Evolutionary conservation across 164 flowering plant species (phyloP).

Genomic region (Aristolochia contorta): DNA sequence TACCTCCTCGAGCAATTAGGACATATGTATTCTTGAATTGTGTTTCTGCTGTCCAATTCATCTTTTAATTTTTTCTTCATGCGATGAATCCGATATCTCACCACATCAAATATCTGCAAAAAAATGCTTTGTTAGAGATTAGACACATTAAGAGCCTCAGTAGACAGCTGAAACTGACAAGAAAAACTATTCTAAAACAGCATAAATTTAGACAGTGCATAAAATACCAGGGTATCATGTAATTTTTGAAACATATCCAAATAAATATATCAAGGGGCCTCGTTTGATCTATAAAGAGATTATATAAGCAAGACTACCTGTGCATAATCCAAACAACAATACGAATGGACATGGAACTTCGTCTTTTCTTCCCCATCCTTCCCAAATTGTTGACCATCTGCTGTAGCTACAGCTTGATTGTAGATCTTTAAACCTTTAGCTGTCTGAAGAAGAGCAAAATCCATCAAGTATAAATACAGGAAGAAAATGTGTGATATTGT

Average conservation of each 20-base stretch:
- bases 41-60: slow-evolving; percentile 80
- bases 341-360: slow-evolving; percentile 92
- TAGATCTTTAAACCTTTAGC: slow-evolving; percentile 80
- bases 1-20: slow-evolving; percentile 77
- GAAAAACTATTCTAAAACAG: background rate
- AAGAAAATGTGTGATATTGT: background rate
- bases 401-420: slow-evolving; percentile 75
- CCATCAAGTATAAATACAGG: background rate
- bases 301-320: slow-evolving; percentile 46
- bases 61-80: slow-evolving; percentile 91
- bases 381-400: slow-evolving; percentile 39
- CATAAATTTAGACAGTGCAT: too few species aligned
- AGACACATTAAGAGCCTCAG: background rate
- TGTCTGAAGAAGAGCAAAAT: slow-evolving; percentile 38
- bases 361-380: slow-evolving; percentile 84
- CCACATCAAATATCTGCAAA: slow-evolving; percentile 87
- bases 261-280: background rate
- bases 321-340: slow-evolving; percentile 88
- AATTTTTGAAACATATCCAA: background rate
- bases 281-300: background rate
- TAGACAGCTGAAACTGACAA: background rate
- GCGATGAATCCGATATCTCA: slow-evolving; percentile 85
- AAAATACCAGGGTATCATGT: too few species aligned
- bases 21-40: slow-evolving; percentile 88
- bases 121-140: slow-evolving; percentile 7